A percentile compares a stretch with the other conserved stretches of the same genome.
Evolutionary conservation across 1,139 yeast species (phyloP).

Genomic region (Nakaseomyces uthaithaninus): DNA sequence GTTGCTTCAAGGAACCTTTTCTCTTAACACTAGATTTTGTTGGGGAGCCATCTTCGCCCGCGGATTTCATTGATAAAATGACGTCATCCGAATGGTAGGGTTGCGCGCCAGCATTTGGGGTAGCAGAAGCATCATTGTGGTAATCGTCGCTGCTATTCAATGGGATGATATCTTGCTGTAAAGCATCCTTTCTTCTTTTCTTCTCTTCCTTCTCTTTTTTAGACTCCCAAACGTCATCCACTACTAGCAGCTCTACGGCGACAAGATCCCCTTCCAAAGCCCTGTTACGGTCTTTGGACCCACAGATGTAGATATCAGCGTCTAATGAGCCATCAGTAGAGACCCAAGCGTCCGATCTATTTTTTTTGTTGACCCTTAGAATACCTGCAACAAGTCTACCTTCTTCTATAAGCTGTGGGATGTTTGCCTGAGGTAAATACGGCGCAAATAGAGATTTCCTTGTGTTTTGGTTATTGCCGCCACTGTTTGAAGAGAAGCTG

Average conservation of each 20-base stretch:
- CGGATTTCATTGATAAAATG: conserved; percentile 25
- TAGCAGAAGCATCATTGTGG: conserved; percentile 57
- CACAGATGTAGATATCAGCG: conserved; percentile 95
- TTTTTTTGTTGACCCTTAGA: conserved; percentile 87
- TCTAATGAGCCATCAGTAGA: conserved; percentile 92
- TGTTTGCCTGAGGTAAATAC: conserved; percentile 83
- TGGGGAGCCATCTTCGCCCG: conserved; percentile 21
- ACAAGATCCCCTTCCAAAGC: conserved; percentile 95
- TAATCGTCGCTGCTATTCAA: conserved; percentile 50
- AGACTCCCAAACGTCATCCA: conserved; percentile 96
- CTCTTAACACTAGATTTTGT: conserved; percentile 47
- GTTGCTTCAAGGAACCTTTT: conserved; percentile 84
- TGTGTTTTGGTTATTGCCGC: conserved; percentile 28
- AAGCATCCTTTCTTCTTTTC: conserved; percentile 75
- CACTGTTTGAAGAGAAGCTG: conserved; percentile 31
- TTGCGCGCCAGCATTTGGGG: conserved; percentile 17
- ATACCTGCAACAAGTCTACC: conserved; percentile 91
- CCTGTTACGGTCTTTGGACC: conserved; percentile 96
- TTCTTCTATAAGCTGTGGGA: conserved; percentile 81
- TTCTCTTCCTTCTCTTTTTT: conserved; percentile 96
- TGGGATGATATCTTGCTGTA: conserved; percentile 30
- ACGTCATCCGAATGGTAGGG: conserved; percentile 27
- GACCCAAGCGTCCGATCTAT: conserved; percentile 94
- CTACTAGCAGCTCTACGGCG: conserved; percentile 87
- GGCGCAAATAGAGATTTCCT: conserved; percentile 94